Percentiles rank a stretch among this genome's conserved stretches.
These are phyloP conservation scores for Cymbopogon flexuosus DNA, from an alignment of 202 grass and related monocot species.

Conservation along the genomic window DNA sequence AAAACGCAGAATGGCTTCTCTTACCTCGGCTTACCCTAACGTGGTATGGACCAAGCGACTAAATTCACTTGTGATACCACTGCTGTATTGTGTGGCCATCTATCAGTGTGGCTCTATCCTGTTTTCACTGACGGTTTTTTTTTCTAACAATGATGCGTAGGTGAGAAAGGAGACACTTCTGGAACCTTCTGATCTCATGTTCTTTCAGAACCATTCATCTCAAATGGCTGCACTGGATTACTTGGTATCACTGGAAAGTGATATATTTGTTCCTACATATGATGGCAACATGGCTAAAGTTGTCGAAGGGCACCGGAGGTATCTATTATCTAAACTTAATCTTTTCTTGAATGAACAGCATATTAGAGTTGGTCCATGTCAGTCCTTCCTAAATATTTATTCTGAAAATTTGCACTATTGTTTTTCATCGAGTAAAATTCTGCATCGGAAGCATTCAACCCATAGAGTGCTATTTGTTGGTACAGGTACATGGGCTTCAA, in stretches of 20 bases:
- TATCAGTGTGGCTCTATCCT: background rate
- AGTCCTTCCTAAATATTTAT: background rate
- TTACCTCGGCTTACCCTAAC: conserved; percentile 64
- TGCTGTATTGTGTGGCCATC: background rate
- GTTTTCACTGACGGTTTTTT: background rate
- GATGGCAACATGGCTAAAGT: conserved; percentile 97
- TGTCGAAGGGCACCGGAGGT: conserved; percentile 89
- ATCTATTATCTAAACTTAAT: conserved; percentile 23
- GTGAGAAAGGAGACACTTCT: conserved; percentile 82
- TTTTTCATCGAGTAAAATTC: background rate
- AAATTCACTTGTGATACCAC: background rate
- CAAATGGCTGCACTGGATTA: conserved; percentile 98
- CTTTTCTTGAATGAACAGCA: background rate
- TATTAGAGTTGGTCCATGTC: background rate
- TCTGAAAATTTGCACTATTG: background rate
- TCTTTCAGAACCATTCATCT: conserved; percentile 92
- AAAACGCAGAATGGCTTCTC: conserved; percentile 62
- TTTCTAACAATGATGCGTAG: conserved; percentile 32
- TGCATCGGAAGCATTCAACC: background rate
- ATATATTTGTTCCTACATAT: conserved; percentile 89
- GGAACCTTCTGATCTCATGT: conserved; percentile 63
- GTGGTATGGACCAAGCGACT: conserved; percentile 50
- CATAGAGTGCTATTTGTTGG: background rate
- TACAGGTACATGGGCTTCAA: conserved; percentile 83
- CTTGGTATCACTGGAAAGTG: conserved; percentile 80